Percentiles rank a stretch among this genome's conserved stretches.
These are phyloP conservation scores for Westerdykella ornata DNA, from an alignment of 2,329 filamentous ascomycete species.

Conservation along the genomic window DNA sequence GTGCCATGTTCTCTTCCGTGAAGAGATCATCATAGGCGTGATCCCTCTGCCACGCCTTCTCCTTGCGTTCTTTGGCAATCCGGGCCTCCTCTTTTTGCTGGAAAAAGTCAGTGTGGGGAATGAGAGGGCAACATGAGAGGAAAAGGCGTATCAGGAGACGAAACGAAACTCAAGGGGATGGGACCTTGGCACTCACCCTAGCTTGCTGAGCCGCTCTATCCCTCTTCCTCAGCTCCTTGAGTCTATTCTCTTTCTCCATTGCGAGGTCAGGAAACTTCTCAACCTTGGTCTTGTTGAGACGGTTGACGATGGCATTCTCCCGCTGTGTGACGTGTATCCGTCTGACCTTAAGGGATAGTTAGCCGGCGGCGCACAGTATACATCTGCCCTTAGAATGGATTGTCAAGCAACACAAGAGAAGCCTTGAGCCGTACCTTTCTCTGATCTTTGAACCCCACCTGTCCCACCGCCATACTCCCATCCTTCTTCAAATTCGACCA, in stretches of 20 bases:
- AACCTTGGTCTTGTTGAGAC: slow-evolving; percentile 93
- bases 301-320: slow-evolving; percentile 88
- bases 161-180: neutral
- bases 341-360: slow-evolving; percentile 54
- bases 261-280: slow-evolving; percentile 81
- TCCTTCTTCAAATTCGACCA: slow-evolving; percentile 96
- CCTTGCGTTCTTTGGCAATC: slow-evolving; percentile 70
- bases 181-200: slow-evolving; percentile 46
- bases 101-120: neutral
- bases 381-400: too few species aligned
- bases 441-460: slow-evolving; percentile 88
- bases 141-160: neutral
- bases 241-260: slow-evolving; percentile 71
- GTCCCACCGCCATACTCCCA: slow-evolving; percentile 88
- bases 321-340: slow-evolving; percentile 70
- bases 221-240: slow-evolving; percentile 62
- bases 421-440: slow-evolving; percentile 51
- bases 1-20: slow-evolving; percentile 70
- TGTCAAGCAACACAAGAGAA: neutral
- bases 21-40: slow-evolving; percentile 95
- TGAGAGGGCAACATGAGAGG: neutral
- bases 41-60: slow-evolving; percentile 92
- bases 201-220: slow-evolving; percentile 59
- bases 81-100: slow-evolving; percentile 71
- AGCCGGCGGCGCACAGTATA: too few species aligned